These are phyloP conservation scores for Castanospermum australe DNA, from an alignment of 306 rosid species.

Conservation along the genomic window DNA sequence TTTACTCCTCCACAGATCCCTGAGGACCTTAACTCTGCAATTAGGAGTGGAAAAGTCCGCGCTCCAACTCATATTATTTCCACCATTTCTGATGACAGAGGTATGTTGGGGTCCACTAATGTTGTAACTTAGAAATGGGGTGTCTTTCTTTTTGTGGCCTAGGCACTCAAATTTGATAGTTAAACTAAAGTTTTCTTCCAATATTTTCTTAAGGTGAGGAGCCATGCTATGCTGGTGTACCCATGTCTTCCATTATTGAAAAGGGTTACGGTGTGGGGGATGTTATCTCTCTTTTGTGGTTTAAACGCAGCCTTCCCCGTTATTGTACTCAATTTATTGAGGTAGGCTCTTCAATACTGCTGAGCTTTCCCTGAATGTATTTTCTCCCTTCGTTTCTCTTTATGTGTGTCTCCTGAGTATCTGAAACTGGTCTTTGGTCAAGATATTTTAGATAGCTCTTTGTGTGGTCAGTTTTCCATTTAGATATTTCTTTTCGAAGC, in stretches of 20 bases:
- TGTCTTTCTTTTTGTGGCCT: background rate
- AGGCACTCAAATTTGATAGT: constrained; percentile 15
- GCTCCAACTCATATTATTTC: constrained; percentile 98
- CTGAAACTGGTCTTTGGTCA: background rate
- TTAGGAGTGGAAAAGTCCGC: constrained; percentile 96
- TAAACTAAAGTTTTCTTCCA: constrained; percentile 30
- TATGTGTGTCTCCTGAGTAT: background rate
- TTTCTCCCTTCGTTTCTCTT: background rate
- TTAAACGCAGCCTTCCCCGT: constrained; percentile 98
- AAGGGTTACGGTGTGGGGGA: constrained; percentile 93
- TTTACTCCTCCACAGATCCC: constrained; percentile 93
- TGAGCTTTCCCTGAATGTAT: background rate
- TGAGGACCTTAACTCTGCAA: constrained; percentile 84
- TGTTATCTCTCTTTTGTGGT: constrained; percentile 96
- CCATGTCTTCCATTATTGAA: constrained; percentile 97
- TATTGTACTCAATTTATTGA: constrained; percentile 95
- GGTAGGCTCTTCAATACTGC: constrained; percentile 45
- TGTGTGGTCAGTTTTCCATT: constrained; percentile 22
- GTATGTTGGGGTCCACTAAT: constrained; percentile 36
- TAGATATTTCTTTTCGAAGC: background rate
- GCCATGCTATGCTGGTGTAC: constrained; percentile 98
- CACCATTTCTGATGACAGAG: constrained; percentile 99
- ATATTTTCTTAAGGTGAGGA: constrained; percentile 77
- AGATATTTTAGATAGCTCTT: background rate
- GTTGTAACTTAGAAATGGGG: background rate